These are phyloP conservation scores for Carex cristatella DNA, from an alignment of 176 grass and related monocot species.

Conservation along the genomic window DNA sequence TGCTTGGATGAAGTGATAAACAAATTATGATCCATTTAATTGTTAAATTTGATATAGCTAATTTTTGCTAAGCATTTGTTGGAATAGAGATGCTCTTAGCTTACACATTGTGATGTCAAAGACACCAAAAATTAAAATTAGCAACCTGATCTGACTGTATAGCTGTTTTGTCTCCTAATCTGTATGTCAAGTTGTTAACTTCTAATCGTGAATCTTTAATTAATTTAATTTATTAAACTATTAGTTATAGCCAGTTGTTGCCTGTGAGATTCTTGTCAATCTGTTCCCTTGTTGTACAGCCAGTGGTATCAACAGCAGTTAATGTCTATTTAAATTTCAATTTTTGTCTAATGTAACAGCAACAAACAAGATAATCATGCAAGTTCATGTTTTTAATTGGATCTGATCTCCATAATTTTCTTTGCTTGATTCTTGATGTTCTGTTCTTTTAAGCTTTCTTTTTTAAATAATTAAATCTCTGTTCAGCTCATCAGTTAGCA, in stretches of 20 bases:
- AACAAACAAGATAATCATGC: conserved; percentile 24
- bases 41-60: too few relatives aligned
- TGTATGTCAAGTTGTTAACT: not conserved
- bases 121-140: not conserved
- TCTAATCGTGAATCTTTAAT: not conserved
- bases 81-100: too few relatives aligned
- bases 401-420: not conserved
- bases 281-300: conserved; percentile 12
- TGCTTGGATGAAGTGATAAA: too few relatives aligned
- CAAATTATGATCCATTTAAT: too few relatives aligned
- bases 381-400: conserved; percentile 4
- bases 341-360: conserved; percentile 19
- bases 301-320: not conserved
- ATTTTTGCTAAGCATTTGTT: too few relatives aligned
- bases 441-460: not conserved
- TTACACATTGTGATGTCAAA: not conserved
- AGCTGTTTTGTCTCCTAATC: conserved; percentile 20
- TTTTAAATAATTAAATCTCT: not conserved
- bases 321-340: not conserved
- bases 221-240: conserved; percentile 8
- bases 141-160: not conserved
- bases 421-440: not conserved
- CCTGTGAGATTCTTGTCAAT: conserved; percentile 20
- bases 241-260: conserved; percentile 4
- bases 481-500: not conserved